These are phyloP conservation scores for Venturia aucupariae DNA, from an alignment of 2,329 filamentous ascomycete genomes.

Conservation along the genomic window DNA sequence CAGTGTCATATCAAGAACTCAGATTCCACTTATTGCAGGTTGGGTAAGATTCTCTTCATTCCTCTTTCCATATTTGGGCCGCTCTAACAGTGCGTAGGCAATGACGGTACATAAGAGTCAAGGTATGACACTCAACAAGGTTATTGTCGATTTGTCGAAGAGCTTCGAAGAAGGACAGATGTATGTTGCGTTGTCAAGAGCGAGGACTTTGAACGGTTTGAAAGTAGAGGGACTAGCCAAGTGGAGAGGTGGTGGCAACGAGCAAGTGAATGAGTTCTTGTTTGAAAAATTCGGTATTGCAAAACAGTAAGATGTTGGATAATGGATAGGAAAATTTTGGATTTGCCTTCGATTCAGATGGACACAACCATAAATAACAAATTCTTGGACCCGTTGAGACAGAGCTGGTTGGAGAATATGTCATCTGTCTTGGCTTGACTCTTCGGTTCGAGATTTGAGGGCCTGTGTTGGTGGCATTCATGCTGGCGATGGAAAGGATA, in stretches of 20 bases:
- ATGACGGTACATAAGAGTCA: slow-evolving; percentile 56
- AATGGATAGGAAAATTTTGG: neutral
- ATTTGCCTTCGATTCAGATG: neutral
- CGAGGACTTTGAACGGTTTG: slow-evolving; percentile 43
- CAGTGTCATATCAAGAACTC: slow-evolving; percentile 45
- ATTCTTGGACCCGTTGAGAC: neutral
- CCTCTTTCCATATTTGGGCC: too few species aligned
- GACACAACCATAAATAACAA: neutral
- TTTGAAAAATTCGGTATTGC: slow-evolving; percentile 20
- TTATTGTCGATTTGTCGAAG: slow-evolving; percentile 43
- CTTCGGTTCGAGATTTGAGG: too few species aligned
- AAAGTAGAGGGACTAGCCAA: slow-evolving; percentile 28
- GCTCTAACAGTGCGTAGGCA: slow-evolving; percentile 25
- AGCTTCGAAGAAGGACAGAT: slow-evolving; percentile 50
- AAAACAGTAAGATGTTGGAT: neutral
- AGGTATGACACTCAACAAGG: slow-evolving; percentile 52
- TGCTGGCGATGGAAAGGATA: too few species aligned
- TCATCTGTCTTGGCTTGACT: too few species aligned
- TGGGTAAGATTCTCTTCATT: slow-evolving; percentile 30
- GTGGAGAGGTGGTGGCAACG: slow-evolving; percentile 22
- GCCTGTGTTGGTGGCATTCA: too few species aligned
- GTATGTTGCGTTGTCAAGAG: slow-evolving; percentile 54
- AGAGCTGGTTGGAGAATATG: neutral
- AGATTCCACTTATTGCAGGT: slow-evolving; percentile 50
- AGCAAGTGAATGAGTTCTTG: slow-evolving; percentile 28